Conservation (phyloP, 2,329 filamentous ascomycete species). For the Pestalotiopsis sp. region DNA sequence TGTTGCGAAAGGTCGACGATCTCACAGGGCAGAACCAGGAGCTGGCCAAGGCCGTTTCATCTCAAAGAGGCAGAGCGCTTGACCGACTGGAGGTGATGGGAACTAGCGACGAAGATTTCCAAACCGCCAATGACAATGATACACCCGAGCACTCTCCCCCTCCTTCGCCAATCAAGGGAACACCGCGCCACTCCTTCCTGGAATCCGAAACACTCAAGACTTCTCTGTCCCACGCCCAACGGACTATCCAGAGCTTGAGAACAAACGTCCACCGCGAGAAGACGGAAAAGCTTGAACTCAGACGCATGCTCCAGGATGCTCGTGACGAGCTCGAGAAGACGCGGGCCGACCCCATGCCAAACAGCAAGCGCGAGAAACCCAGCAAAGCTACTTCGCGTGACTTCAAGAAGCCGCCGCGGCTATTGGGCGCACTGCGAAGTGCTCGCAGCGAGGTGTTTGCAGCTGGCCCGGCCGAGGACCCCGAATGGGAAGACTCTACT, state of each 20-base stretch:
- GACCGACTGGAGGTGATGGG: constrained; percentile 66
- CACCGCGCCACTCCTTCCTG: constrained; percentile 86
- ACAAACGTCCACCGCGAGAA: constrained; percentile 96
- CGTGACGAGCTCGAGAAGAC: constrained; percentile 85
- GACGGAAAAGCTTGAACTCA: constrained; percentile 96
- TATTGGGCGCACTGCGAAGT: constrained; percentile 76
- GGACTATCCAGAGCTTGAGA: constrained; percentile 94
- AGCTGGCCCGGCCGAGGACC: constrained; percentile 62
- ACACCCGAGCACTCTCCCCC: constrained; percentile 92
- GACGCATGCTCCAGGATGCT: constrained; percentile 92
- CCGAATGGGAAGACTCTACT: constrained; percentile 87
- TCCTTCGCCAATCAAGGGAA: constrained; percentile 86
- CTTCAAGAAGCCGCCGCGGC: constrained; percentile 77
- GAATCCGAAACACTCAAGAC: constrained; percentile 95
- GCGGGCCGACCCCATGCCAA: constrained; percentile 53
- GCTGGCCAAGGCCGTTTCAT: constrained; percentile 80
- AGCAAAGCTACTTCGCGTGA: constrained; percentile 67
- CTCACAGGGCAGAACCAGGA: constrained; percentile 88
- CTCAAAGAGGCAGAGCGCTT: constrained; percentile 67
- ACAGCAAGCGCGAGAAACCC: constrained; percentile 56
- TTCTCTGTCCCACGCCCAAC: constrained; percentile 89
- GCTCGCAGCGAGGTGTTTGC: constrained; percentile 75
- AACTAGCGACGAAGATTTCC: constrained; percentile 64
- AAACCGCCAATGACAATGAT: constrained; percentile 66
- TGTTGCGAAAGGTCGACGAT: constrained; percentile 88